A percentile compares a stretch with the other conserved stretches of the same genome.
phyloP scores from a whole-genome alignment of 106 monocot species.

The Apostasia ramifera region DNA sequence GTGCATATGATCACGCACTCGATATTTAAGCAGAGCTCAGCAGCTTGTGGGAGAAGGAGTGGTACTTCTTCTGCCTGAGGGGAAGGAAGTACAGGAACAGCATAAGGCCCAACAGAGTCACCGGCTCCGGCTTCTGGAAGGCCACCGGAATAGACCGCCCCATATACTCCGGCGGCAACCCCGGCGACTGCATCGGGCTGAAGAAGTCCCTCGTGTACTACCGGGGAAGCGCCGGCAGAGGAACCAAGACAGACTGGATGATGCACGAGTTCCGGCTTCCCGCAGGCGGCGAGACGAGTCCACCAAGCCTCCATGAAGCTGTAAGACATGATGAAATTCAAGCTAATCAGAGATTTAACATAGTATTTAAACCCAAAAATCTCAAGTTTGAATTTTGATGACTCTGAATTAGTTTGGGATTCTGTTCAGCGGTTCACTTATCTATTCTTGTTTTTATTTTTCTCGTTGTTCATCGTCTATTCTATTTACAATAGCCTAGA shows the following conservation, averaged over 20 bases:
- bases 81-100: constrained; percentile 89
- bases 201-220: constrained; percentile 96
- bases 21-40: constrained; percentile 23
- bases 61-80: constrained; percentile 87
- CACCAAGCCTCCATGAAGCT: constrained; percentile 41
- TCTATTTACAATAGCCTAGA: too few relatives aligned
- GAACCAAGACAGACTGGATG: constrained; percentile 94
- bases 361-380: background rate
- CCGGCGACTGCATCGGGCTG: constrained; percentile 57
- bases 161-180: constrained; percentile 26
- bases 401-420: background rate
- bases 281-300: background rate
- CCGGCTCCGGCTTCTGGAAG: constrained; percentile 87
- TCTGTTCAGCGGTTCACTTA: background rate
- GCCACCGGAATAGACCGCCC: constrained; percentile 81
- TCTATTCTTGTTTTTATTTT: background rate
- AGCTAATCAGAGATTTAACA: background rate
- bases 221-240: constrained; percentile 72
- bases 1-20: background rate
- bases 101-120: constrained; percentile 78
- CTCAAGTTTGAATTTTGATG: background rate
- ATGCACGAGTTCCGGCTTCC: constrained; percentile 96
- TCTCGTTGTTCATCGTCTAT: background rate
- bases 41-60: constrained; percentile 51
- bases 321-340: constrained; percentile 11